Base-by-base conservation (phyloP, 306 rosid genomes). In the Vigna angularis region DNA sequence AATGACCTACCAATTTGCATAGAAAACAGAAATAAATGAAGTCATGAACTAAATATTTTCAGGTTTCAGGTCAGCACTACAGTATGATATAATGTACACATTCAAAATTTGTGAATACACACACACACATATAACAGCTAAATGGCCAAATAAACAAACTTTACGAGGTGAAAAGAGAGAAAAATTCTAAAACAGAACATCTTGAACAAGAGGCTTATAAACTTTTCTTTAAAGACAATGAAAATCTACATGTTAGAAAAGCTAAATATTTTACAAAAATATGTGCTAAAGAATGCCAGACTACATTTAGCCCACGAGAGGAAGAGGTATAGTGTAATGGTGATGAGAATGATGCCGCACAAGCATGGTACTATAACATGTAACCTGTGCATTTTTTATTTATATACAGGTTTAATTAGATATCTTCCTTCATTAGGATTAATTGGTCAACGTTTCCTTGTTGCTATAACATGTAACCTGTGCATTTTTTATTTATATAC, bases 1-100 rank as follows among this genome's bases (percentile, higher is more conserved):
- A 86, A 93, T 93, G 80, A 86, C 81, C 98, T 93, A 87, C 45
- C 49, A 82, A n/a, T 81, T 42, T 57, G 83, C 79, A 85, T 53
- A 72, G 81, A 30, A 82, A 85, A 83, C 16, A 67, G 34, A 74
- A 75, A 80, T 55, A 53, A 82, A 80, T 45, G 58, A 45, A 44
- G 51, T 9, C 36, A 82, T 38, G 58, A 45, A 44, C 44, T 9
- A 47, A 79, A 16, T 20, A 34, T 44, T 71, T 72, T 61, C 26
- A 14, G 62, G 45, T 71, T 72, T 61, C 26, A 14, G 62, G 38
- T 36, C 62, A 50, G 67, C 68, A 53, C 20, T 68, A 64, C 16
- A 48, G 20, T 44, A 76, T 75, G 44, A 62, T 42, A 51, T 48
- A 77, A 59, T 66, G 14, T 62, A 52, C 56, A 30, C 63, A n/a